Evolutionary conservation across 345 rosid genomes (phyloP), one percentile per base, ranked within the genome.

Genomic region (Salix suchowensis): DNA sequence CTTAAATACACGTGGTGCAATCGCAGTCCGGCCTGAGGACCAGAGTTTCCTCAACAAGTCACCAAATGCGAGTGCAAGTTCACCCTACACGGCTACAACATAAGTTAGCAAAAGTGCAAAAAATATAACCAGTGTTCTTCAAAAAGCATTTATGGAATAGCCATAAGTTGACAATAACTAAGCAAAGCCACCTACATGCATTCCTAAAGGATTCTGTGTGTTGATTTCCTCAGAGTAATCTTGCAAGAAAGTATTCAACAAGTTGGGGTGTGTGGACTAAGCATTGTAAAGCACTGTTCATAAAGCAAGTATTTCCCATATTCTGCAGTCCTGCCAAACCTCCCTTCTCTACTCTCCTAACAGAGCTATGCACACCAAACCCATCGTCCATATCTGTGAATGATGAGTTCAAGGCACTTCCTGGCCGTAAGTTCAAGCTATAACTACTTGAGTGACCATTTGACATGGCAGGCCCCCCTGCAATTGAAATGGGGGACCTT

Each of bases 251-350:
- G n/a, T 95, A 95, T 68, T 93, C 91, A 76, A 86, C 96, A 81
- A 95, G 86, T 24, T 86, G 89, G 1, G 94, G 91, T 1, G 97
- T 95, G 85, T 93, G 98, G 65, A 88, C 94, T 74, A 95, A 85
- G 90, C 98, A 95, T 71, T 95, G 98, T 75, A 95, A 79, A 79
- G 97, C 87, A 81, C 97, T 91, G 78, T 93, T 93, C 98, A 95
- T 93, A 82, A 95, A 95, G 82, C 98, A 95, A 74, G 97, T 95
- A 75, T 95, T 95, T 72, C 98, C 98, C 82, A 95, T 84, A 81
- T 95, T 95, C 77, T 93, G 97, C 82, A 95, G 82, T 75, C 98
- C 98, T 75, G 91, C 91, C 81, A 93, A 83, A 81, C 98, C 98
- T 64, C 88, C 89, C 76, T 58, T 84, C 81, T 90, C 96, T 48